Evolutionary conservation across 805 yeast species (phyloP), one percentile per base, ranked within the genome.

Genomic region (Candida easanensis): DNA sequence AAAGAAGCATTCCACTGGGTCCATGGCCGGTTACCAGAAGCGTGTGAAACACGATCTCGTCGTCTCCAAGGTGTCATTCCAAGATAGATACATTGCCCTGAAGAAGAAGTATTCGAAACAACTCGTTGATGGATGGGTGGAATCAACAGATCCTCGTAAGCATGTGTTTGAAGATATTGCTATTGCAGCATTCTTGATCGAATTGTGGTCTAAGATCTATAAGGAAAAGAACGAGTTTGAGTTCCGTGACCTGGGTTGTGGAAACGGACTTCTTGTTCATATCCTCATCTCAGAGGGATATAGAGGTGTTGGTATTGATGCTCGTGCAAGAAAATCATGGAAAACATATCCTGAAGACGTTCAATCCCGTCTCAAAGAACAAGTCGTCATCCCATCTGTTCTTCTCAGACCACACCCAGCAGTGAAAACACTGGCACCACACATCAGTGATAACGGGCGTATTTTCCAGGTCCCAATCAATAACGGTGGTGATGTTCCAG

Each of bases 101-200:
- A 91, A 91, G 64, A 86, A 84, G 61, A 85, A 82, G 62, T 85
- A 90, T 61, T 88, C 96, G 0, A 77, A 82, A 21, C 63, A 67
- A 15, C 66, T 91, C 38, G 89, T 89, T 11, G 86, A 82, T 32
- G 76, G 74, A 50, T 91, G 98, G 98, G 80, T 74, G n/a, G 98
- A 91, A 64, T 80, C 83, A 23, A 91, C 98, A 2, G 97, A 91
- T 63, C 97, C 97, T 3, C 77, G 83, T 53, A 91, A 91, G 61
- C 98, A 91, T 65, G 97, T 91, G 0, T 91, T 90, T 66, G 98
- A 91, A 68, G 98, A 91, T 61, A 77, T 91, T 41, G 95, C 96
- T 4, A 90, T 91, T 53, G 97, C 97, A 1, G 96, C 97, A 0
- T 91, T 91, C 54, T 69, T 91, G 48, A 86, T 91, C 21, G 96